Base-by-base conservation (phyloP, 1,284 basidiomycete species). In the Trametes versicolor region DNA sequence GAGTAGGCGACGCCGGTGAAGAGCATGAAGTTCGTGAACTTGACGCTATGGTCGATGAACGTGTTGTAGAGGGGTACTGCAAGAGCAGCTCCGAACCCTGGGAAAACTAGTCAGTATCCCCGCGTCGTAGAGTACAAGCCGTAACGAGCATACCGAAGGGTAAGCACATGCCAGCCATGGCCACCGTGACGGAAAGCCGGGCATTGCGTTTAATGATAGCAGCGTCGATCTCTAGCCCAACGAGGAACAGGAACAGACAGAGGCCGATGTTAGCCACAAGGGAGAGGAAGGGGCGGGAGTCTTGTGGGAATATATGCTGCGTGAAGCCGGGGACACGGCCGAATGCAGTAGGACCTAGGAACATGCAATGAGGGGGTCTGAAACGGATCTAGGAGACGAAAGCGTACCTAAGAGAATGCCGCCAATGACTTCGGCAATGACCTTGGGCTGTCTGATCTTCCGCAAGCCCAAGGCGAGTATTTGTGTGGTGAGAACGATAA, bases 201-300 rank as follows among this genome's bases (percentile, higher is more conserved):
- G 86, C 90, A 80, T 96, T 94, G 54, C 89, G 87, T 72, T 87
- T 91, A 78, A 98, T 90, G 67, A 97, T 82, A 6, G 81, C 81
- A 0, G 88, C 81, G 71, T 98, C 97, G 65, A 97, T 95, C 80
- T 98, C 94, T 39, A 95, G 83, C 5, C 97, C 97, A 51, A 99
- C 92, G 60, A 97, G 85, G 79, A 97, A 97, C 6, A 98, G 85
- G 79, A 97, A 97, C 61, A 98, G 87, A 74, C 95, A 94, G 17
- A 98, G 86, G 23, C 97, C 97, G 67, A 99, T 93, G 71, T 93
- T 97, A n/a, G 96, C 94, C 32, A 94, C 90, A 52, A 98, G 89
- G 51, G 89, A 91, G 56, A 99, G 90, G 76, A 89, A 97, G 0
- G 95, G 83, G 4, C 87, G 71, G 0, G 95, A 96, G 0, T 77